Evolutionary conservation across 208 protist genomes (phyloP).

Genomic region (Acanthamoeba culbertsoni): DNA sequence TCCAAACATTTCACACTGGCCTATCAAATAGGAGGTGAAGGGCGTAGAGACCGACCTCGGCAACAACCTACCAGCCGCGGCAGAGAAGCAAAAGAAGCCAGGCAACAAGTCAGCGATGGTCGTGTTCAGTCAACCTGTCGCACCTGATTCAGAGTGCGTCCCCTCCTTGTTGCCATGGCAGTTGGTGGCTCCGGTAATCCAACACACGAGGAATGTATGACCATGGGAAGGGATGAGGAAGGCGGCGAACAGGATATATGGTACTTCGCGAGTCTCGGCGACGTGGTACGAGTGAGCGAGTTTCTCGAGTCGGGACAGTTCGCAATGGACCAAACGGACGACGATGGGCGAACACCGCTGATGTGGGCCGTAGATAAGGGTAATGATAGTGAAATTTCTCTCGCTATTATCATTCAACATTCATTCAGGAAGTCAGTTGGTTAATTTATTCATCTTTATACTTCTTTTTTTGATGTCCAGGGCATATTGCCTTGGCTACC

Average conservation of each 20-base stretch:
- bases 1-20: not conserved
- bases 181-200: not conserved
- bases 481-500: not conserved
- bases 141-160: not conserved
- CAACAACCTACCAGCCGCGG: not conserved
- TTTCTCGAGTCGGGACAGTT: not conserved
- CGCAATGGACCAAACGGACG: not conserved
- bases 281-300: not conserved
- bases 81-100: not conserved
- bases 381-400: not conserved
- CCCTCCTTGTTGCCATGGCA: not conserved
- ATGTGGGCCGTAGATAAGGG: constrained; percentile 41
- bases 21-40: not conserved
- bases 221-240: constrained; percentile 43
- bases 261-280: not conserved
- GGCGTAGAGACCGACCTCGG: not conserved
- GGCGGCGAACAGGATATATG: not conserved
- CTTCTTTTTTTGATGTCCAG: not conserved
- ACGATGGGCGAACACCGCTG: constrained; percentile 15
- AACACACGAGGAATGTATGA: not conserved
- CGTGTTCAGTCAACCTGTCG: constrained; percentile 19
- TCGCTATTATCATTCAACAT: no score
- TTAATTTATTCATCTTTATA: not conserved
- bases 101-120: constrained; percentile 16
- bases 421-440: no score